Base-by-base conservation (phyloP, 2,329 filamentous ascomycete species). In the Aureobasidium vineae region DNA sequence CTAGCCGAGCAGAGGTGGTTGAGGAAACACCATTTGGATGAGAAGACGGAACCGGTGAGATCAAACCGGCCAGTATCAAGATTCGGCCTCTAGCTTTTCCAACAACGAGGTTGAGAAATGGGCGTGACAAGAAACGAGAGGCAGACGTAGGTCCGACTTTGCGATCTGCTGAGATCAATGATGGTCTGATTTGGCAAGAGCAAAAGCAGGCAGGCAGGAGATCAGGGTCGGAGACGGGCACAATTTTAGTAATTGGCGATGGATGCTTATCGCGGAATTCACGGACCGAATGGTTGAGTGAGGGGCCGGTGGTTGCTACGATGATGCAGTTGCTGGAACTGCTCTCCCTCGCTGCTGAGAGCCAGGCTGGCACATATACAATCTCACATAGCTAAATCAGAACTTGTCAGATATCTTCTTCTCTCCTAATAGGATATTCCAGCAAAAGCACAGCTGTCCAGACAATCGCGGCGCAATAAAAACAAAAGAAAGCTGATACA, bases 231-330 rank as follows among this genome's bases (percentile, higher is more conserved):
- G 54, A 59, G 54, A 59, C 31, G 57, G 49, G 43, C 57, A 61
- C 26, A 40, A 50, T 61, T 47, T 61, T 50, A 61, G 57, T 61
- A 61, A 49, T 61, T 61, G 43, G 33, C 15, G 57, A 61, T 47
- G 28, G 57, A 43, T 47, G 57, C 43, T 61, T 61, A 49, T 61
- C 43, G 28, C 41, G 57, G 41, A 31, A 5, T 49, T 49, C 57
- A 61, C 43, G 57, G 57, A 50, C 57, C 57, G 43, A 61, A 61
- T 61, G 28, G 57, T 61, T 61, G 43, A 50, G 31, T 61, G 57
- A 61, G 57, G 57, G 57, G 57, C 57, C 57, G 57, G 57, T 49
- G 52, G 54, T 59, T 26, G 33, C 6, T 36, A 13, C 28, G 54
- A 15, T 59, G 26, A 11, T 28, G 49, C 26, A 52, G 33, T 36